Percentiles rank a stretch among this genome's conserved stretches.
Conservation (phyloP, 768 basidiomycete species). For the Termitomyces sp. region DNA sequence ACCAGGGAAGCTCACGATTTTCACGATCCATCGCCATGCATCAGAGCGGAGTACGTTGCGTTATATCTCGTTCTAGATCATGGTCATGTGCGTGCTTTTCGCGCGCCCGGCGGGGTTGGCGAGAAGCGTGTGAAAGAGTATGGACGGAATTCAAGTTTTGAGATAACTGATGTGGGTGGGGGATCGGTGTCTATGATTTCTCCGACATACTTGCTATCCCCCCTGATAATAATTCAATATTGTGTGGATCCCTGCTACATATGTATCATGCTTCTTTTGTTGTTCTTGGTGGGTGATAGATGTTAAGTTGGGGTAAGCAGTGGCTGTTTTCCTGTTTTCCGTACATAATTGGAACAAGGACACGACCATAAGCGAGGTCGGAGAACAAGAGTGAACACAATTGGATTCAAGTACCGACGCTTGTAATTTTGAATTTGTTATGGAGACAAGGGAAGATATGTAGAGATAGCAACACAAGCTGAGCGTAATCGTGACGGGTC, state of each 20-base stretch:
- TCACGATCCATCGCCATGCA: constrained; percentile 2
- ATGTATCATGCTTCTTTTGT: background rate
- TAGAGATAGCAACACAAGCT: constrained; percentile 5
- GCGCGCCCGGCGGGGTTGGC: background rate
- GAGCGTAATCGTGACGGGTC: constrained; percentile 10
- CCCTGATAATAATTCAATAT: background rate
- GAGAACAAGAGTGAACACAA: background rate
- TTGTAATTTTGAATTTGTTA: background rate
- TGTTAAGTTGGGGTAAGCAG: background rate
- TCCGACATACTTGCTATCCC: background rate
- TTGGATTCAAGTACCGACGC: background rate
- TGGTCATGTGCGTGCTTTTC: background rate
- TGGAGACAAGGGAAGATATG: background rate
- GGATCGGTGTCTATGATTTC: background rate
- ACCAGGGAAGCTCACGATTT: background rate
- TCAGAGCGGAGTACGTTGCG: constrained; percentile 1
- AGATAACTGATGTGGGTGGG: background rate
- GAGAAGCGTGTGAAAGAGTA: background rate
- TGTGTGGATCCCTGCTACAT: background rate
- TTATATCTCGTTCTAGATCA: background rate
- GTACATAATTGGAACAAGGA: background rate
- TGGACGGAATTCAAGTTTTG: background rate
- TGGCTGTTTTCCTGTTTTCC: background rate
- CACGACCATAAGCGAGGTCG: background rate
- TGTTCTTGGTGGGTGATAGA: background rate